Evolutionary conservation across 495 filamentous ascomycete species (phyloP), one percentile per base, ranked within the genome.

Genomic region (Massariosphaeria phaeospora): DNA sequence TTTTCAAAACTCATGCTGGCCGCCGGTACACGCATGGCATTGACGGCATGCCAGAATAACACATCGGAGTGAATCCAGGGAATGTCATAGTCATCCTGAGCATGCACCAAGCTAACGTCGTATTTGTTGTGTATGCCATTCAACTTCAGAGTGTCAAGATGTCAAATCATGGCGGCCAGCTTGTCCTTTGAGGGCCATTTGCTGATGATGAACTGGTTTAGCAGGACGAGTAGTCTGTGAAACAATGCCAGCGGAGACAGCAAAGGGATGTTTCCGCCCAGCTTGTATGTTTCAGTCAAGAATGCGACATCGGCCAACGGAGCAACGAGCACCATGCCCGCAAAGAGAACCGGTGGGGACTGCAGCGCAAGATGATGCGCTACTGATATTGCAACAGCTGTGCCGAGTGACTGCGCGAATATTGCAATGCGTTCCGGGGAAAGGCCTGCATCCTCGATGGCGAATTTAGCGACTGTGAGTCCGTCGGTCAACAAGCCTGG

Each of bases 401-500:
- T 63, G 15, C 65, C 65, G 15, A 67, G 35, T 9, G 59, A 65
- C 30, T 67, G 65, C 11, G 49, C 61, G 42, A 61, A 66, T n/a
- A 64, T 50, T 8, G 62, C 47, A 38, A 60, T 67, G 1, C 60
- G 59, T 6, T 55, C 49, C 33, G 65, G 59, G 13, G 63, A 59
- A 8, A 67, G 33, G 0, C 42, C 17, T 0, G 59, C 59, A 15
- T 33, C 41, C 13, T 55, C 43, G 75, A 81, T 52, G 76, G 79
- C 57, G 70, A 74, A 24, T 82, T 77, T 61, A 75, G 81, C 26
- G 77, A 81, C 27, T 79, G 85, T 12, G 82, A 88, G 61, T 78
- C 60, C 66, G 52, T 68, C 66, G 4, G 44, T 33, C 0, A 63
- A 42, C 1, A 66, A 30, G 7, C 63, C 63, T 15, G 27, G 3